Percentiles rank a stretch among this genome's conserved stretches.
These are phyloP conservation scores for Eucalyptus lansdowneana DNA, from an alignment of 345 rosid genomes.

Conservation along the genomic window DNA sequence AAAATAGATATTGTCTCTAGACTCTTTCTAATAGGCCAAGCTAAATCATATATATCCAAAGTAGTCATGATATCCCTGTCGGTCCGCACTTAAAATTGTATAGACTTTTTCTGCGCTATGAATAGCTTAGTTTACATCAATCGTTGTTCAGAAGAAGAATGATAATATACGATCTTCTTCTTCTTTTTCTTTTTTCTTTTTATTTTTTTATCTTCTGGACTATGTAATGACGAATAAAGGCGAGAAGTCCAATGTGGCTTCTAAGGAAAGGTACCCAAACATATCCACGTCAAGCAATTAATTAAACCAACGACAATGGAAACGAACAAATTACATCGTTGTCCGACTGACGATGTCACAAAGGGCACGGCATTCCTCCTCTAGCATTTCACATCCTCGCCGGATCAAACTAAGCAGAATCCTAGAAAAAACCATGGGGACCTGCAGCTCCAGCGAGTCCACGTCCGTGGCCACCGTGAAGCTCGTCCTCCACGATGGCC, in stretches of 20 bases:
- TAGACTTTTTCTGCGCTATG: neutral
- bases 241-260: neutral
- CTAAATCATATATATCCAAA: neutral
- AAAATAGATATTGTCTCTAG: neutral
- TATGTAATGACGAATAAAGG: neutral
- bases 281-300: neutral
- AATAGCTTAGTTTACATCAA: neutral
- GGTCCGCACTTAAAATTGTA: neutral
- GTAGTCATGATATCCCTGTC: neutral
- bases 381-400: neutral
- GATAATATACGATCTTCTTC: neutral
- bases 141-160: neutral
- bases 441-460: slow-evolving; percentile 35
- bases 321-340: neutral
- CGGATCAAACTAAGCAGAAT: neutral
- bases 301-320: neutral
- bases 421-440: slow-evolving; percentile 21
- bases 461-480: slow-evolving; percentile 27
- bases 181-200: accelerated
- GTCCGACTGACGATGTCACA: neutral
- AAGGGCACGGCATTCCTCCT: neutral
- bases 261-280: neutral
- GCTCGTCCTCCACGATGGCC: slow-evolving; percentile 37
- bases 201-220: neutral
- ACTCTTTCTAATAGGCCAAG: neutral